phyloP scores from a whole-genome alignment of 2,329 filamentous ascomycete species.

The Alternaria longipes region DNA sequence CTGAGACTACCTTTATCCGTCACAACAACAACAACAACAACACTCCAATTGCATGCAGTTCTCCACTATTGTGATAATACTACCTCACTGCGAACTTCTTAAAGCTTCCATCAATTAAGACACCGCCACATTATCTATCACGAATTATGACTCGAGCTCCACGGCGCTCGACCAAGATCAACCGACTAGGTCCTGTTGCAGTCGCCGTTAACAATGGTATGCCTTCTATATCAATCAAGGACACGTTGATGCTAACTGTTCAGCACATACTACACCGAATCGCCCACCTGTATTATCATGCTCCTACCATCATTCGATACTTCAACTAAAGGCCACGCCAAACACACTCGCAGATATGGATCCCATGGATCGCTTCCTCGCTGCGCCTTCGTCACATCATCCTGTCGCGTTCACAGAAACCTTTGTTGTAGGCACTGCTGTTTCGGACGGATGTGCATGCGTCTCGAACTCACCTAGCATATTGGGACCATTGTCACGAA shows the following conservation, averaged over 20 bases:
- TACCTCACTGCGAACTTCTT: neutral
- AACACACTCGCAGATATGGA: slow-evolving; percentile 2
- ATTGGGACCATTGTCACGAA: neutral
- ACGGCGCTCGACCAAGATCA: neutral
- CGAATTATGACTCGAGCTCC: neutral
- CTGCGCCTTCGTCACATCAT: slow-evolving; percentile 7
- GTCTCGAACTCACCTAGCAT: neutral
- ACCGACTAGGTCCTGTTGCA: neutral
- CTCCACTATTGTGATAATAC: neutral
- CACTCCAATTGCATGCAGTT: neutral
- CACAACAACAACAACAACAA: neutral
- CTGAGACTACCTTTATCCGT: neutral
- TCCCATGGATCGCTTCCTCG: slow-evolving; percentile 13
- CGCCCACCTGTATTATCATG: neutral
- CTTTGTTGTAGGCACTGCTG: slow-evolving; percentile 6
- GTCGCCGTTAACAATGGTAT: neutral
- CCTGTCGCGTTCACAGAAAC: slow-evolving; percentile 3
- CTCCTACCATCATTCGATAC: slow-evolving; percentile 2
- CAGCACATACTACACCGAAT: neutral
- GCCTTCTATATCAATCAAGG: neutral
- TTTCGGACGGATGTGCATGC: slow-evolving; percentile 14
- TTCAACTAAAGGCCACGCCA: neutral
- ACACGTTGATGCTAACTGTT: neutral
- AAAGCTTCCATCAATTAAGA: neutral
- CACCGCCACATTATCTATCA: neutral